Percentiles rank a stretch among this genome's conserved stretches.
Conservation (phyloP, 768 basidiomycete species). For the Panaeolus cyanescens region DNA sequence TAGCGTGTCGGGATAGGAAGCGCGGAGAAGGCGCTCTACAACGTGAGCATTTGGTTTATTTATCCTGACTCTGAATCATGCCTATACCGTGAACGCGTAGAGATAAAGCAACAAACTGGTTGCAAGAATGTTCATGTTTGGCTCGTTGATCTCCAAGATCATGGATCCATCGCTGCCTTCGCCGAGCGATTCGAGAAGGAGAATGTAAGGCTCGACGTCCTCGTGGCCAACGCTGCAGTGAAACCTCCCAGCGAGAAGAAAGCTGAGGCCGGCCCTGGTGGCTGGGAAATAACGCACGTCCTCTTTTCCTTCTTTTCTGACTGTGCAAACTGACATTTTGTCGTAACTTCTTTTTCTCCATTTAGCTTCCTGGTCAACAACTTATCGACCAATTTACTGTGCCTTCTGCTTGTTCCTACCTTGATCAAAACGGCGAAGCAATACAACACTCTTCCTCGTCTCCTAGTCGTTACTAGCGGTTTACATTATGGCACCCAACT, state of each 20-base stretch:
- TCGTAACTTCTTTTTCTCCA: background rate
- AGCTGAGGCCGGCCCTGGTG: background rate
- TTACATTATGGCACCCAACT: background rate
- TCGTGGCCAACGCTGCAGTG: background rate
- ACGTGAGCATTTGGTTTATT: too few relatives aligned
- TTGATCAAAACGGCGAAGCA: background rate
- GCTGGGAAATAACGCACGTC: background rate
- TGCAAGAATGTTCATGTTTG: background rate
- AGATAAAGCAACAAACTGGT: background rate
- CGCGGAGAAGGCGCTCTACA: conserved; percentile 37
- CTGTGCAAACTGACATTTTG: too few relatives aligned
- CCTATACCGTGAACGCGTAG: too few relatives aligned
- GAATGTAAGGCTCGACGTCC: background rate
- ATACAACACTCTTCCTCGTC: background rate
- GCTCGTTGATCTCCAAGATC: background rate
- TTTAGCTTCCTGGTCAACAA: background rate
- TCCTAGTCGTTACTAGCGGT: background rate
- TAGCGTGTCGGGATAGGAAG: conserved; percentile 35
- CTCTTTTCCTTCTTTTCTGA: background rate
- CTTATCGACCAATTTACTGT: background rate
- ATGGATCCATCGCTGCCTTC: background rate
- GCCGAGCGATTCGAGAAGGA: background rate
- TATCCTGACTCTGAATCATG: too few relatives aligned
- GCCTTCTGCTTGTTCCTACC: background rate
- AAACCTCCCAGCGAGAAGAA: background rate